Evolutionary conservation across 805 yeast species (phyloP), one percentile per base, ranked within the genome.

Genomic region (Ogataea ramenticola): DNA sequence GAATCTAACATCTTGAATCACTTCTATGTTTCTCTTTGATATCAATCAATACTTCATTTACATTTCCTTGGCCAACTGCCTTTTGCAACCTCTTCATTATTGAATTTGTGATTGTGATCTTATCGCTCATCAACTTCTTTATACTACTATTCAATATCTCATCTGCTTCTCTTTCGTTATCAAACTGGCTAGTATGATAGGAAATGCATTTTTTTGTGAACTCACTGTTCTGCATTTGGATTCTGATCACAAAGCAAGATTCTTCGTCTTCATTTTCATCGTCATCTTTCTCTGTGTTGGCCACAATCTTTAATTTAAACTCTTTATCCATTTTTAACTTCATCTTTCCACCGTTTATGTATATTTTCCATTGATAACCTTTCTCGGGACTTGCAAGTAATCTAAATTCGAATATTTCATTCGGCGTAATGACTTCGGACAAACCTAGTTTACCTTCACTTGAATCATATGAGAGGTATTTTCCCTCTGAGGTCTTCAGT

Each of bases 41-140:
- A 14, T 51, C 55, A 16, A 62, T 53, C 19, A 60, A 22, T 43
- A 46, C 56, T 44, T 62, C 65, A 44, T 60, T 52, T 20, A 62
- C 29, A 15, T 44, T 48, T 1, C 66, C 65, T 9, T 49, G 41
- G 20, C 40, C 46, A 12, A 57, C 43, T 4, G 66, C 64, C 3
- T 35, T 31, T 19, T 45, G 51, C 8, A 62, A 30, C n/a, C 50
- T 46, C 6, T 42, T 45, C 16, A 61, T 36, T 7, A 52, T 31
- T 8, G 48, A 26, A 31, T 55, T 52, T 14, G 43, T 55, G 16
- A 60, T 51, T 29, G 48, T 47, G 17, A 61, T 45, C 1, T 58
- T 62, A 5, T 39, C 9, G 31, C 49, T 54, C 32, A 48, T 43
- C 36, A 62, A 43, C 2, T 58, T 62, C 33, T 49, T 43, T 2